Evolutionary conservation across 75 land plant species (phyloP).

Genomic region (Selaginella moellendorffii): DNA sequence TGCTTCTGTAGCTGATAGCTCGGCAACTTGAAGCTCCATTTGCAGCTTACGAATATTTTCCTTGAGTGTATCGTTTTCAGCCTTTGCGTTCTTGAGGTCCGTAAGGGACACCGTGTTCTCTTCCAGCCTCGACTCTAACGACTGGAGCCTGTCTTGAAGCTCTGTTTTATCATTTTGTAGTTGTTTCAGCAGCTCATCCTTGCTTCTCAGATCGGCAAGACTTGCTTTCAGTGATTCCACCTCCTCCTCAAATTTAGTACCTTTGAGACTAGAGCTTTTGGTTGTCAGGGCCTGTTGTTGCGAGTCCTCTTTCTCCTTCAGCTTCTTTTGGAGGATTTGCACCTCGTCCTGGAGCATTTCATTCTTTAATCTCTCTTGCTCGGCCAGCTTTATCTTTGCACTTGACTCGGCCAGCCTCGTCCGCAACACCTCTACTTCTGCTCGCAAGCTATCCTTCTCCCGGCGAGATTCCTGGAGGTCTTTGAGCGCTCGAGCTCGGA

Average conservation of each 20-base stretch:
- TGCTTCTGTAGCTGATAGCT: no score
- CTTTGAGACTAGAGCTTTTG: slow-evolving; percentile 4
- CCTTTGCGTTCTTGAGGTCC: background rate
- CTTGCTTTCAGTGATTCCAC: slow-evolving; percentile 15
- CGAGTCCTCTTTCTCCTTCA: background rate
- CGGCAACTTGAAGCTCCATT: slow-evolving; percentile 27
- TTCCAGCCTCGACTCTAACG: background rate
- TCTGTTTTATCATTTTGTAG: background rate
- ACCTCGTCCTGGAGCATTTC: slow-evolving; percentile 52
- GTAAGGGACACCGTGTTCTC: background rate
- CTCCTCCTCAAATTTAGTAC: slow-evolving; percentile 5
- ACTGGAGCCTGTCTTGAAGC: background rate
- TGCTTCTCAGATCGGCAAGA: slow-evolving; percentile 25
- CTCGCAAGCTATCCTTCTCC: slow-evolving; percentile 58
- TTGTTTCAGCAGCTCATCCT: slow-evolving; percentile 19
- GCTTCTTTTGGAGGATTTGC: background rate
- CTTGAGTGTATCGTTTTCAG: slow-evolving; percentile 38
- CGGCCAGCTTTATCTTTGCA: slow-evolving; percentile 45
- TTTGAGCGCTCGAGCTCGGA: slow-evolving; percentile 58
- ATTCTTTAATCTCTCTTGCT: slow-evolving; percentile 50
- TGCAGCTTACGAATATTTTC: slow-evolving; percentile 41
- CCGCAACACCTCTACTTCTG: slow-evolving; percentile 43
- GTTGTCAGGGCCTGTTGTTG: no score
- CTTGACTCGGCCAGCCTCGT: slow-evolving; percentile 66
- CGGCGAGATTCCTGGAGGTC: slow-evolving; percentile 51